Conservation (phyloP, 2,329 filamentous ascomycete genomes). For the Diatrype stigma region DNA sequence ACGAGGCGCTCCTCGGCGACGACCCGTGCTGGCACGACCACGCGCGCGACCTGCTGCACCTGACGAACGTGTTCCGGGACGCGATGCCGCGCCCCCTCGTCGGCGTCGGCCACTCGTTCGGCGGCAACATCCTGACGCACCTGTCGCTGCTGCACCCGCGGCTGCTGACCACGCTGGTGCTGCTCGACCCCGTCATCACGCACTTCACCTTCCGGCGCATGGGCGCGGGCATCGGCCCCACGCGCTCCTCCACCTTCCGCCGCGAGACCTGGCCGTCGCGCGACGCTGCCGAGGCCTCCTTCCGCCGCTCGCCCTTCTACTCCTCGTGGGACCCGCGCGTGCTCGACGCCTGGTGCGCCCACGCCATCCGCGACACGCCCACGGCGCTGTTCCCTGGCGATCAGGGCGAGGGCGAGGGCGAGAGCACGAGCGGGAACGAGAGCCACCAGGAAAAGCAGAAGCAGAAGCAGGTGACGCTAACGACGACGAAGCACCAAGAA, state of each 20-base stretch:
- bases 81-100: constrained; percentile 79
- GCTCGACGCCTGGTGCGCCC: constrained; percentile 65
- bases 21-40: constrained; percentile 89
- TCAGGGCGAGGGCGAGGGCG: constrained; percentile 16
- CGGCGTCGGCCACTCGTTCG: constrained; percentile 87
- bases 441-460: too few relatives aligned
- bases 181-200: constrained; percentile 81
- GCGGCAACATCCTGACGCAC: constrained; percentile 68
- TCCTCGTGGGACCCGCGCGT: constrained; percentile 77
- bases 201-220: constrained; percentile 36
- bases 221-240: constrained; percentile 36
- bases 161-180: constrained; percentile 67
- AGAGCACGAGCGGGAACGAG: too few relatives aligned
- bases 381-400: constrained; percentile 52
- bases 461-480: constrained; percentile 68
- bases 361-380: constrained; percentile 73
- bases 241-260: constrained; percentile 62
- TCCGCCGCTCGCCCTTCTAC: constrained; percentile 72
- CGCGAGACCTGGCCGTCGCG: constrained; percentile 81
- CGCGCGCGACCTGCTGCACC: constrained; percentile 74
- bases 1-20: constrained; percentile 72
- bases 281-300: constrained; percentile 60
- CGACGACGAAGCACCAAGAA: constrained; percentile 84
- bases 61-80: constrained; percentile 78
- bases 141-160: constrained; percentile 75